Base-by-base conservation (phyloP, 2,329 filamentous ascomycete species). In the Tolypocladium inflatum region DNA sequence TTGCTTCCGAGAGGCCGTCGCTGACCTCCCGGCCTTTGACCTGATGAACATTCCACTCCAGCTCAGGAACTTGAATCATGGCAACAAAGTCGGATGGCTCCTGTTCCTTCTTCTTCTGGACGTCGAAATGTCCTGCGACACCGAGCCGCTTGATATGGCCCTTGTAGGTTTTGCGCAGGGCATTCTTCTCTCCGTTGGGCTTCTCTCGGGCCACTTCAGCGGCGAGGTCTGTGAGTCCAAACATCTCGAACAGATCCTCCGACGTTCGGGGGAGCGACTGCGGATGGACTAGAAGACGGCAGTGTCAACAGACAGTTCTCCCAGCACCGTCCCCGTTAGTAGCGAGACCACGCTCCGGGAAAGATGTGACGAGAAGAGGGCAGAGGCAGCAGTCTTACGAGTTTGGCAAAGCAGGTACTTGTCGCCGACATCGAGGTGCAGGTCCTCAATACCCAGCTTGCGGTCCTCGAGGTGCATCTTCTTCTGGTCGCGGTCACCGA, bases 381-480 rank as follows among this genome's bases (percentile, higher is more conserved):
- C 65, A 69, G 68, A 64, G 67, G 75, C 77, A 80, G 80, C 77
- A 78, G 78, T 73, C 83, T 85, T 86, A 86, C 83, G 78, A 76
- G 77, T 83, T 78, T 79, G 82, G 78, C 83, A 82, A 74, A 87
- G 78, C 67, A 86, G 79, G 74, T 86, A 86, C 75, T 86, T 86
- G 68, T 80, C 76, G 73, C 84, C 84, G 62, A 87, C 83, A 77
- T 87, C 82, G 67, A 83, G 72, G 69, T 87, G 84, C 65, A 87
- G 77, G 73, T 85, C 80, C 66, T 85, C 79, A 72, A 87, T 85
- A 73, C 80, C 80, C 64, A 81, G 75, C 73, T 77, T 80, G 74
- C 80, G 77, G 70, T 80, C 78, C 75, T 85, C 83, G 73, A 83
- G 73, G 65, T 86, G 80, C 68, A 80, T 73, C 73, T 87, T 87